phyloP scores from a whole-genome alignment of 106 monocot genomes.

The Dioscorea zingiberensis region DNA sequence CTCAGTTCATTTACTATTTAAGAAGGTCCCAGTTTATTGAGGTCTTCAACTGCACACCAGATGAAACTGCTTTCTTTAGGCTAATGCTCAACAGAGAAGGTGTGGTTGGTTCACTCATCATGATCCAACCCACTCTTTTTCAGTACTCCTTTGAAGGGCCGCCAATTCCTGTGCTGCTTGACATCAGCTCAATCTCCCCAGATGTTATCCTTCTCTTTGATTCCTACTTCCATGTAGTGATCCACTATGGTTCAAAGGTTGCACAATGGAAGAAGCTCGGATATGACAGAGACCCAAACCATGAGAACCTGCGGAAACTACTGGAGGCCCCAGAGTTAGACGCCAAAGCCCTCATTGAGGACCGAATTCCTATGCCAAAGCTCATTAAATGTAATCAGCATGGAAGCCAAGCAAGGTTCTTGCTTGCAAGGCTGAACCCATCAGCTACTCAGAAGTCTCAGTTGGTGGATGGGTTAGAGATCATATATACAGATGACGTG shows the following conservation, averaged over 20 bases:
- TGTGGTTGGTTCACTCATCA: slow-evolving; percentile 72
- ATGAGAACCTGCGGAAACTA: slow-evolving; percentile 82
- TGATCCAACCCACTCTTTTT: slow-evolving; percentile 95
- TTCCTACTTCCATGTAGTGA: slow-evolving; percentile 83
- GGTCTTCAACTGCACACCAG: slow-evolving; percentile 77
- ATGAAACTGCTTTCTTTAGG: slow-evolving; percentile 87
- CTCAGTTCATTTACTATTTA: slow-evolving; percentile 91
- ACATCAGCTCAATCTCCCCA: slow-evolving; percentile 68
- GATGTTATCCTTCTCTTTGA: slow-evolving; percentile 88
- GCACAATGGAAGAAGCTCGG: slow-evolving; percentile 79
- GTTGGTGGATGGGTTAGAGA: slow-evolving; percentile 47
- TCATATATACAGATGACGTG: slow-evolving; percentile 91
- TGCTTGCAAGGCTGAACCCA: slow-evolving; percentile 84
- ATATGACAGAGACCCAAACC: slow-evolving; percentile 58
- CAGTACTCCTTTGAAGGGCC: slow-evolving; percentile 95
- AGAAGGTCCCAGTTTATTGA: slow-evolving; percentile 92
- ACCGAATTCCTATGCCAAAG: slow-evolving; percentile 75
- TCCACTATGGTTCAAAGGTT: slow-evolving; percentile 86
- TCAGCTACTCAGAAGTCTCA: slow-evolving; percentile 71
- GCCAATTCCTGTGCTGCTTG: slow-evolving; percentile 78
- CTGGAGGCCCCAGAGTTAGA: slow-evolving; percentile 80
- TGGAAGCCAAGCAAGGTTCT: slow-evolving; percentile 90
- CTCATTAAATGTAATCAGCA: slow-evolving; percentile 87
- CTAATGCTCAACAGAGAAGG: slow-evolving; percentile 79
- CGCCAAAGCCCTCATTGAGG: slow-evolving; percentile 49